phyloP scores from a whole-genome alignment of 768 basidiomycete genomes.

The Pulveroboletus sp. region DNA sequence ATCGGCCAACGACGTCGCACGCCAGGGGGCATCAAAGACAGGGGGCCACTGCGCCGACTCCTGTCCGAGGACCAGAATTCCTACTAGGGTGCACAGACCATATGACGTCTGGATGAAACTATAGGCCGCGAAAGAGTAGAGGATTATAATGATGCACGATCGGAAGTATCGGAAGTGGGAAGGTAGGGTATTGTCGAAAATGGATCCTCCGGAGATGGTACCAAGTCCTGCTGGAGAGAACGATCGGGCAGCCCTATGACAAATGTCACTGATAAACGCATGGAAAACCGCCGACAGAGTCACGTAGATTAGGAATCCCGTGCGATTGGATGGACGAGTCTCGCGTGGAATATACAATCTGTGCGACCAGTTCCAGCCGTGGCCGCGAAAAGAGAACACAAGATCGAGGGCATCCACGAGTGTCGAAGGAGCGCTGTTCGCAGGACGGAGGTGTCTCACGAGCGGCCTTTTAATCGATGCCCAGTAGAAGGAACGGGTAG shows the following conservation, averaged over 20 bases:
- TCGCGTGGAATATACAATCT: background rate
- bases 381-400: background rate
- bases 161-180: no score
- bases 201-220: background rate
- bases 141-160: no score
- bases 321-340: background rate
- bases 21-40: conserved; percentile 30
- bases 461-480: background rate
- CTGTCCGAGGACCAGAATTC: conserved; percentile 20
- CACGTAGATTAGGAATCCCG: background rate
- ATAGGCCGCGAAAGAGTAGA: no score
- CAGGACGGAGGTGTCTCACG: background rate
- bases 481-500: background rate
- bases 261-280: no score
- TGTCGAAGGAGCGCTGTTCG: background rate
- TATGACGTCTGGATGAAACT: no score
- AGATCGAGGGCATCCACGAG: background rate
- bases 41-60: conserved; percentile 31
- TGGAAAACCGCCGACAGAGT: background rate
- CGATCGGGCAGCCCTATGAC: background rate
- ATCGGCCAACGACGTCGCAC: conserved; percentile 29
- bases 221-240: background rate
- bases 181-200: no score
- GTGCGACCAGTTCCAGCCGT: background rate
- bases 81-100: no score